Evolutionary conservation across 768 basidiomycete genomes (phyloP), one percentile per base, ranked within the genome.

Genomic region (Suillus sp.): DNA sequence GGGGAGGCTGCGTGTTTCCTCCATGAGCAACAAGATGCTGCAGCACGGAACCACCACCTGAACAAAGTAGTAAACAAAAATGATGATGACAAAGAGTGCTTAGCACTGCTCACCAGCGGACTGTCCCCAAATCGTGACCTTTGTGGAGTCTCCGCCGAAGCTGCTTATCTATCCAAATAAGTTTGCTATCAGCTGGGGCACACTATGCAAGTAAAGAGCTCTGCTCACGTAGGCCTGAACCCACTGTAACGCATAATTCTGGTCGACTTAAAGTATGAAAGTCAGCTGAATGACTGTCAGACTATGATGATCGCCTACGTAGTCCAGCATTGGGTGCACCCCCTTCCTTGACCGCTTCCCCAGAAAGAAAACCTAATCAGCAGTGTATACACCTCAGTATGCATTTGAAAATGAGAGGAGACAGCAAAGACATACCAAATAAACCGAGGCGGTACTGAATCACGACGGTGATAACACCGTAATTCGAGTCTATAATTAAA

Each of bases 281-380:
- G 30, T 34, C 11, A 37, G 40, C 16, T 37, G 18, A 18, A 22
- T 18, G 34, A 22, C 13, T 11, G 14, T 27, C 55, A 37, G 35
- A 54, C 14, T 11, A 34, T 32, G 20, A 51, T 9, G 32, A 25
- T 18, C 30, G 75, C 80, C 59, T 62, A 84, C 84, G 70, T 56
- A 85, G 66, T 22, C 83, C 84, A 18, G 79, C 82, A 54, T 85
- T 85, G 61, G 83, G 66, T 2, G 65, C 77, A 8, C 84, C 84
- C 10, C 72, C 71, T 9, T 74, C 67, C 59, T 84, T 79, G 7
- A 84, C 77, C 35, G 76, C 67, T 40, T 69, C 63, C 0, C 83
- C 82, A 25, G 83, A 62, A 37, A 85, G 68, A 68, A 84, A 84
- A 7, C 83, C 82, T 68, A 25, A 18, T 53, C 1, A 9, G 43